Evolutionary conservation across 306 rosid species (phyloP).

Genomic region (apple (Malus domestica)): ASM211411v1 NC_041796.1:28617001-28617500

Average conservation of each 20-base stretch:
- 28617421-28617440: not conserved
- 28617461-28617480: not conserved
- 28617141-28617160: no score
- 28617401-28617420: not conserved
- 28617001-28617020: no score
- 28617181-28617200: not conserved
- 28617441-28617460: not conserved
- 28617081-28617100: no score
- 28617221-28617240: not conserved
- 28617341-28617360: not conserved
- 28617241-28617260: not conserved
- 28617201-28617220: not conserved
- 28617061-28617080: no score
- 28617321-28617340: not conserved
- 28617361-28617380: not conserved
- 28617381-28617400: not conserved
- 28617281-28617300: not conserved
- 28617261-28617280: not conserved
- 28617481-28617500: slow-evolving; percentile 58
- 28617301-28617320: not conserved
- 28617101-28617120: no score
- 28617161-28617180: not conserved
- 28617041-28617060: no score
- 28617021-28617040: no score
- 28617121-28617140: no score